Percentiles rank a stretch among this genome's conserved stretches.
These are phyloP conservation scores for Pseudocercospora fuligena DNA, from an alignment of 2,329 filamentous ascomycete genomes.

Conservation along the genomic window DNA sequence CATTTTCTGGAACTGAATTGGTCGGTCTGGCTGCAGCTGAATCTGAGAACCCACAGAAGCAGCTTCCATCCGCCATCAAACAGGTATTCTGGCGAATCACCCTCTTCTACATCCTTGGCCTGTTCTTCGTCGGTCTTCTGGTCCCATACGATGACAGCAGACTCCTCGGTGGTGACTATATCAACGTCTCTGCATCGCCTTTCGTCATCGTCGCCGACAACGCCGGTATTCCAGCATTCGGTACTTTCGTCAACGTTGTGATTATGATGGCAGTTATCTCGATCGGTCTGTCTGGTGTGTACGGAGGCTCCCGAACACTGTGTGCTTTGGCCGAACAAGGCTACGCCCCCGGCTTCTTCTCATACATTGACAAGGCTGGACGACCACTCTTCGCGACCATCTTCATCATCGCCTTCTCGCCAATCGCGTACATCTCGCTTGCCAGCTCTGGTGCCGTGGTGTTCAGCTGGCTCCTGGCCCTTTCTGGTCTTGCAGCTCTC, in stretches of 20 bases:
- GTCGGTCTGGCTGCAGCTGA: constrained; percentile 74
- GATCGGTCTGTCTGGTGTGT: constrained; percentile 70
- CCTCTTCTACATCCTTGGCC: constrained; percentile 84
- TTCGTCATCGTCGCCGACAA: constrained; percentile 92
- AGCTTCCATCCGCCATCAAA: constrained; percentile 83
- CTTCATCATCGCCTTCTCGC: constrained; percentile 53
- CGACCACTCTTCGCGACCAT: constrained; percentile 62
- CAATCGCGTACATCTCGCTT: constrained; percentile 64
- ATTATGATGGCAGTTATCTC: constrained; percentile 93
- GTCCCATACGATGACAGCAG: constrained; percentile 72
- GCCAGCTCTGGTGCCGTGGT: constrained; percentile 51
- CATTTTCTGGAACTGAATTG: constrained; percentile 67
- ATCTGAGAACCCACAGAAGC: constrained; percentile 78
- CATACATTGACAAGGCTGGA: constrained; percentile 65
- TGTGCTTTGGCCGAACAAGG: constrained; percentile 84
- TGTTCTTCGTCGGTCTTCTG: constrained; percentile 79
- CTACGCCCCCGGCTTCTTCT: constrained; percentile 57
- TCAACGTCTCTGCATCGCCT: constrained; percentile 78
- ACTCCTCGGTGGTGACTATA: constrained; percentile 63
- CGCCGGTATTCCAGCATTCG: constrained; percentile 73
- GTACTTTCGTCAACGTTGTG: constrained; percentile 91
- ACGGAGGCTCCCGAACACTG: constrained; percentile 87
- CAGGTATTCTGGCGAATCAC: constrained; percentile 95
- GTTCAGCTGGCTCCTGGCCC: constrained; percentile 70
- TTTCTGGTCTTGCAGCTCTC: constrained; percentile 74